These are phyloP conservation scores for Boletus nobilissimus DNA, from an alignment of 1,284 basidiomycete genomes.

Conservation along the genomic window DNA sequence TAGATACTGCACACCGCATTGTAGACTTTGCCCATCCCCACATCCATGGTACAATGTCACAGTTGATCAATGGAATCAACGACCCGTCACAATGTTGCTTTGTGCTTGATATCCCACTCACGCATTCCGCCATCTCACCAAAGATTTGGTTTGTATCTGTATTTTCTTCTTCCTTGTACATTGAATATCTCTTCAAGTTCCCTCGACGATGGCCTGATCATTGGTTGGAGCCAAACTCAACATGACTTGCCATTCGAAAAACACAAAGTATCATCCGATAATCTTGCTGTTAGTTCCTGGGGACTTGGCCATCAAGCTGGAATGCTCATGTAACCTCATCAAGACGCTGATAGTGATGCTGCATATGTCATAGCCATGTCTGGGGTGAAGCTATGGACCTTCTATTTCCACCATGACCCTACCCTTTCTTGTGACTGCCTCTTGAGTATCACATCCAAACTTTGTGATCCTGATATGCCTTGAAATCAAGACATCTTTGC, in stretches of 20 bases:
- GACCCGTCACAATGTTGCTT: not conserved
- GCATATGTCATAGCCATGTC: not conserved
- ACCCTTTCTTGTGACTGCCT: not conserved
- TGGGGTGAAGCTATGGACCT: not conserved
- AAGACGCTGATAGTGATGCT: not conserved
- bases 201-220: not conserved
- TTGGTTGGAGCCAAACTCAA: not conserved
- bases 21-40: not conserved
- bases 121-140: not conserved
- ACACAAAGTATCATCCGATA: not conserved
- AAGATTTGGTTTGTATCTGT: not conserved
- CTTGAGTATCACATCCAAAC: not conserved
- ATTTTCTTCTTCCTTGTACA: not conserved
- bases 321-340: not conserved
- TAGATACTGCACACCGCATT: not conserved
- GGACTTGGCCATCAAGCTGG: not conserved
- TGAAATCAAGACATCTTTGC: not conserved
- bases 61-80: not conserved
- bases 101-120: not conserved
- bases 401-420: not conserved
- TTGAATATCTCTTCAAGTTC: not conserved
- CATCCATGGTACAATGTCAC: not conserved
- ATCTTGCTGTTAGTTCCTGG: not conserved
- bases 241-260: not conserved
- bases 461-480: not conserved